Evolutionary conservation across 2,329 filamentous ascomycete genomes (phyloP), one percentile per base, ranked within the genome.

Genomic region (Epichloe festucae): DNA sequence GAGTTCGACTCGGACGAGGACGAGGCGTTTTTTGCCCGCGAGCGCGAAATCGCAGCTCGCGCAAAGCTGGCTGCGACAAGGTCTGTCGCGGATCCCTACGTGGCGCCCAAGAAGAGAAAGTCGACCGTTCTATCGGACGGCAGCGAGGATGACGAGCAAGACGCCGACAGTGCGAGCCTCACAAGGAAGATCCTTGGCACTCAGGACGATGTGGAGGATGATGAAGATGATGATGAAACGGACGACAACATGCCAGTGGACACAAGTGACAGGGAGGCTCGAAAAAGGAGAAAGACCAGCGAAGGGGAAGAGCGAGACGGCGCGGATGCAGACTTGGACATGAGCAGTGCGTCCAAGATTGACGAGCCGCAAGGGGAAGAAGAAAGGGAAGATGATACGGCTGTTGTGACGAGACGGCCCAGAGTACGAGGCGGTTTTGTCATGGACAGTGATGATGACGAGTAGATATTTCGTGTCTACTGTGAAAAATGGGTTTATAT

Each of bases 1-100:
- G 89, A 95, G 58, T 84, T 78, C n/a, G 89, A 95, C 61, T 81
- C 78, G 36, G 88, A 89, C 46, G 78, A 80, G 52, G 74, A 75
- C 48, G 67, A 72, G 21, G 81, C 78, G 19, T 96, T 96, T 68
- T 96, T 91, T 67, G 81, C 77, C 2, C 75, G 79, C 15, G 90
- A 96, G 67, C 63, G 64, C 3, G 67, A 65, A 15, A 73, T 84
- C 54, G 74, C 86, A 47, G 74, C 79, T 56, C 76, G 76, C 46
- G 70, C 72, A 19, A 70, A 67, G 50, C 63, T 64, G 14, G 67
- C 65, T 1, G 69, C 65, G 1, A 61, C 55, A 21, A 60, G 59
- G 5, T 59, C 59, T 6, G 52, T 45, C 21, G 31, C 46, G 23
- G 50, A 57, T 14, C 40, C 52, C 15, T 34, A 50, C 15, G 15